A percentile compares a stretch with the other conserved stretches of the same genome.
phyloP scores from a whole-genome alignment of 345 rosid species.

The Euphorbia peplus region DNA sequence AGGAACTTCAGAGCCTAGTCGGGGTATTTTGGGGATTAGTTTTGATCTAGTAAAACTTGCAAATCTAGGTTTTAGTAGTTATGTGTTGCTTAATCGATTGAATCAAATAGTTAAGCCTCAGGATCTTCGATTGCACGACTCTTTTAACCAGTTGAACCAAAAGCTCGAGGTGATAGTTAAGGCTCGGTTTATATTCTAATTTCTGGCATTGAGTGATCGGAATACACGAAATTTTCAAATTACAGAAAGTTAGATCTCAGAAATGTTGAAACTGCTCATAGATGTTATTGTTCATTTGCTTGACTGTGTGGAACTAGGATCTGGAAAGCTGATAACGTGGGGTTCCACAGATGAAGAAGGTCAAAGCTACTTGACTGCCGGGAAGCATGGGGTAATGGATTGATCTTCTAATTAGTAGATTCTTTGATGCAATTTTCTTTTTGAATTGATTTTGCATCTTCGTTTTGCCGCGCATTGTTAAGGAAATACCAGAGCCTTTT shows the following conservation, averaged over 20 bases:
- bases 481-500: slow-evolving; percentile 78
- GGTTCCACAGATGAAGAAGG: slow-evolving; percentile 75
- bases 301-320: slow-evolving; percentile 27
- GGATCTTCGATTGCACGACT: too few species aligned
- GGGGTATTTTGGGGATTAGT: too few species aligned
- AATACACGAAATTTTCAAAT: not conserved
- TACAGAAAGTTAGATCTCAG: not conserved
- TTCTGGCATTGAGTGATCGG: too few species aligned
- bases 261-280: not conserved
- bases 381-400: slow-evolving; percentile 76
- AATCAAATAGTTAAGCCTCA: too few species aligned
- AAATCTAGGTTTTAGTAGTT: not conserved
- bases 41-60: not conserved
- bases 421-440: slow-evolving; percentile 1
- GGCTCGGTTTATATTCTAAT: too few species aligned
- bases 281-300: not conserved
- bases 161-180: too few species aligned
- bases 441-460: slow-evolving; percentile 29
- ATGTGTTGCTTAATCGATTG: not conserved
- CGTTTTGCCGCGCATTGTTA: slow-evolving; percentile 19
- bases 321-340: slow-evolving; percentile 81
- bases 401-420: slow-evolving; percentile 14
- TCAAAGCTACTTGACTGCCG: slow-evolving; percentile 64
- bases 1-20: too few species aligned
- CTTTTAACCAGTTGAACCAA: too few species aligned